phyloP scores from a whole-genome alignment of 2,329 filamentous ascomycete species.

The Thelonectria discophora region DNA sequence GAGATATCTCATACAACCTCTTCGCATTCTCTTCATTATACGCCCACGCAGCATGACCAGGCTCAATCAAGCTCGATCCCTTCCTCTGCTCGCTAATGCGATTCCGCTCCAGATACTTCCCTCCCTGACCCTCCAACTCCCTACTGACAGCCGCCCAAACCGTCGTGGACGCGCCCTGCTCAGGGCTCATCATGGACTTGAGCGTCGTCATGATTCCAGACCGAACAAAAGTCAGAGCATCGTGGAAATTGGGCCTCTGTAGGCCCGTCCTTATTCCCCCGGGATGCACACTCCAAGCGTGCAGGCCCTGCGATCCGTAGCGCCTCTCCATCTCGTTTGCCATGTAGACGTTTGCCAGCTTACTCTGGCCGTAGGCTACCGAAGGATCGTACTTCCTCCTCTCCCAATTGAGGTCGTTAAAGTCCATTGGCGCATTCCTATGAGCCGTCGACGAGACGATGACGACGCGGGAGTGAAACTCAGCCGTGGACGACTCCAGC shows the following conservation, averaged over 20 bases:
- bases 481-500: constrained; percentile 1
- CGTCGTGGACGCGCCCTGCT: constrained; percentile 35
- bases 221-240: constrained; percentile 10
- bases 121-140: constrained; percentile 29
- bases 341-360: constrained; percentile 61
- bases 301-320: constrained; percentile 46
- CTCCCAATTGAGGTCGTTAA: constrained; percentile 31
- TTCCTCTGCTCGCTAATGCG: constrained; percentile 2
- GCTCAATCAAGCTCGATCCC: not conserved
- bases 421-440: not conserved
- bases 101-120: constrained; percentile 26
- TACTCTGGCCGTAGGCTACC: constrained; percentile 57
- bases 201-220: not conserved
- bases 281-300: constrained; percentile 32
- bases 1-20: constrained; percentile 4
- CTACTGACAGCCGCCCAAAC: constrained; percentile 34
- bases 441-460: constrained; percentile 12
- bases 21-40: constrained; percentile 3
- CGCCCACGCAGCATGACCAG: constrained; percentile 6
- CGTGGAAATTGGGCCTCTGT: constrained; percentile 1
- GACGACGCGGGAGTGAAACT: constrained; percentile 20
- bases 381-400: constrained; percentile 39
- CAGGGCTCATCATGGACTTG: constrained; percentile 24
- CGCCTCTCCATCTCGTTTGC: constrained; percentile 29
- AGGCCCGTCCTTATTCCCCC: constrained; percentile 46